Base-by-base conservation (phyloP, 108 stramenopile genomes). In the Cylindrotheca closterium region DNA sequence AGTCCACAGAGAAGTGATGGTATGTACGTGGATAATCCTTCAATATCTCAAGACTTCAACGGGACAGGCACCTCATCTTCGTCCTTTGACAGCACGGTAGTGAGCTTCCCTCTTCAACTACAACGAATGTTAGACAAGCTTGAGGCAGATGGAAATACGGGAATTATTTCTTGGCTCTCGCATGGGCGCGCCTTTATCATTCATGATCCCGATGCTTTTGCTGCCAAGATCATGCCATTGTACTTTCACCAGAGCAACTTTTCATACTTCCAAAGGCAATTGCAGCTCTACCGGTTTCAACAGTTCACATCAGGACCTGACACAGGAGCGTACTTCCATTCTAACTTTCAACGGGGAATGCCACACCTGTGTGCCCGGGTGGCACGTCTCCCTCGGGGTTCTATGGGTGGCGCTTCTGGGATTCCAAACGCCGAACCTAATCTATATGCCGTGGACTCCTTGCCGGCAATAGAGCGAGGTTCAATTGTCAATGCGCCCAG, bases 191-290 rank as follows among this genome's bases (percentile, higher is more conserved):
- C 79, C n/a, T 88, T 88, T 51, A 47, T 63, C 15, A 75, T 88
- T 45, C 77, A 81, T 55, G 62, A 88, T 31, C 50, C 74, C 27
- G 65, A 73, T 25, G 58, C 60, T 4, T 95, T 96, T 69, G 83
- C 73, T 47, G 55, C 63, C 21, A 83, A 87, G 46, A 73, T 93
- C 34, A 75, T 95, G 74, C 88, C 85, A 30, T 46, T 50, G 19
- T 88, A 87, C 74, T 94, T 90, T 54, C 78, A 84, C 33, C 83
- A 86, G 42, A 60, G 32, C 32, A 83, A 81, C 30, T 81, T 76
- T 51, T 53, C 78, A 18, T 79, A 73, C 47, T 88, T 88, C 55
- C 87, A 88, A 65, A 58, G 87, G 4, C 87, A 88, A 69, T 60
- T 88, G 27, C 88, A 92, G 67, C 70, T 91, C 30, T 89, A 89